Base-by-base conservation (phyloP, 148 eudicot genomes). In the Linanthus parryae region DNA sequence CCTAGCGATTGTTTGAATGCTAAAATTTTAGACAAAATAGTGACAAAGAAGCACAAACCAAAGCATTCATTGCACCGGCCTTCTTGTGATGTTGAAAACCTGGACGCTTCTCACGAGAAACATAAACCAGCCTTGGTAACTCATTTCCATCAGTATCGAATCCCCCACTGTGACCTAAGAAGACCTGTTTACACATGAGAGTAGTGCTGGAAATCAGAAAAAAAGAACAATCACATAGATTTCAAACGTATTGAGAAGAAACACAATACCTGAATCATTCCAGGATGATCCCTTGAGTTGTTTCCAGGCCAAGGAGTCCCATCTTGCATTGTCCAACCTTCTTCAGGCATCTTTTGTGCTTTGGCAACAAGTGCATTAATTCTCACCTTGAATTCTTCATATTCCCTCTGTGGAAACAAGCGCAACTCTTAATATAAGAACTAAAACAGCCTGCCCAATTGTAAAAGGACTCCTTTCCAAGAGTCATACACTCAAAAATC, bases 71-170 rank as follows among this genome's bases (percentile, higher is more conserved):
- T 52, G 97, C 97, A 61, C 97, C 97, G 26, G 97, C 97, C 73
- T 91, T 91, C 78, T 91, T 91, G 79, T 91, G 97, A 75, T 91
- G 97, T 67, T 91, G 97, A 68, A 91, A 91, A n/a, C 97, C 95
- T 56, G 97, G 97, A 57, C 95, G 87, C 74, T 91, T 91, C 80
- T 91, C 97, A 76, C 97, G 95, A 78, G 97, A 91, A 65, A 91
- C 97, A 76, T 91, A 91, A 50, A 91, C 97, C 63, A 91, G 57
- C 27, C 97, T 79, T 14, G 97, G 97, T 52, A 91, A 74, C 63
- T 83, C 97, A 71, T 86, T 86, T 1, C 97, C 97, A 59, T 91
- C 97, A n/a, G 88, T 83, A 66, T 91, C 97, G 55, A 83, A 81
- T 29, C 97, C 92, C 33, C 97, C 97, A 70, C 92, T 90, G 64